phyloP scores from a whole-genome alignment of 495 filamentous ascomycete species.

The Aspergillus nanangensis region DNA sequence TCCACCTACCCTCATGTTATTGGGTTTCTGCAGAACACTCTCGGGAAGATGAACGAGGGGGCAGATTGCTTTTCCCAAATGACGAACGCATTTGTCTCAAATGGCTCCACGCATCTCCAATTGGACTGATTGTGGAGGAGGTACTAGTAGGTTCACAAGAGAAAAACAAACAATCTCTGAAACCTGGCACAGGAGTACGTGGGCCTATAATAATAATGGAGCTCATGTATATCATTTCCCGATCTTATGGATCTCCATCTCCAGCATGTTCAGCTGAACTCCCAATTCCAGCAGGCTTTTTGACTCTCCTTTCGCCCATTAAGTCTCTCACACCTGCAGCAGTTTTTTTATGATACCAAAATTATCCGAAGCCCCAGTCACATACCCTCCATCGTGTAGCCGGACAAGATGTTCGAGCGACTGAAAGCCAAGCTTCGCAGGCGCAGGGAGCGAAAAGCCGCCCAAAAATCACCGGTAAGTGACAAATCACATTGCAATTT shows the following conservation, averaged over 20 bases:
- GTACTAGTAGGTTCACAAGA: background rate
- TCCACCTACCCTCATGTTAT: no score
- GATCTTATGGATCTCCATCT: background rate
- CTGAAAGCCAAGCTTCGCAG: background rate
- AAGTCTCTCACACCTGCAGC: no score
- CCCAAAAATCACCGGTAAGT: background rate
- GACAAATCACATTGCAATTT: background rate
- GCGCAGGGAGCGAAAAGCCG: background rate
- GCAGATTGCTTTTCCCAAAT: background rate
- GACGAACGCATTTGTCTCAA: background rate
- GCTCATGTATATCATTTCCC: background rate
- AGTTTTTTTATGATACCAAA: no score
- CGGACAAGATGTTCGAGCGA: background rate
- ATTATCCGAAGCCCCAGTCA: no score
- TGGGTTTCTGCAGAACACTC: no score
- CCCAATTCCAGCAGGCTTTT: no score
- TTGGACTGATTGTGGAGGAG: background rate
- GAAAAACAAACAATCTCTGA: background rate
- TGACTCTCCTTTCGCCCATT: no score
- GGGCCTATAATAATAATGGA: background rate
- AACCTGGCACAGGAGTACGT: background rate
- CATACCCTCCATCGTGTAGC: background rate
- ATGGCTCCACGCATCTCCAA: background rate
- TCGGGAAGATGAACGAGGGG: background rate
- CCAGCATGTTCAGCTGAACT: background rate